phyloP scores from a whole-genome alignment of 306 rosid genomes.

The Luffa acutangula region DNA sequence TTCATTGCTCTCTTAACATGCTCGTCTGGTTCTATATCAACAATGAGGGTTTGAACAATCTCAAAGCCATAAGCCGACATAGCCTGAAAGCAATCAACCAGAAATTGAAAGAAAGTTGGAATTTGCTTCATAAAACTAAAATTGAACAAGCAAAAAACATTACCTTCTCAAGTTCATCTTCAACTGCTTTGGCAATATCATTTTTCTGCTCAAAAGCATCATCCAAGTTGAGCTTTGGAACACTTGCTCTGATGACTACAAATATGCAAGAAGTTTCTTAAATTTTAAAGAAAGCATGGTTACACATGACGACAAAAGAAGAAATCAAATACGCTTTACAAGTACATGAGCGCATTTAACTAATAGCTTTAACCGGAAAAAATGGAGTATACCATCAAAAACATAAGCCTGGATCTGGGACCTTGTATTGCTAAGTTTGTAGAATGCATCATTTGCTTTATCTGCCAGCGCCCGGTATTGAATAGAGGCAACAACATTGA shows the following conservation, averaged over 20 bases:
- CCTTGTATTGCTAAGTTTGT: constrained; percentile 87
- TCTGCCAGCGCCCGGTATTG: constrained; percentile 81
- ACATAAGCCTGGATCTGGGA: constrained; percentile 88
- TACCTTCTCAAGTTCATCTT: constrained; percentile 88
- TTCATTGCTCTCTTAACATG: constrained; percentile 95
- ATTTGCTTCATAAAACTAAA: neutral
- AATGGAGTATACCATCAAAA: constrained; percentile 58
- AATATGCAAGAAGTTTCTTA: neutral
- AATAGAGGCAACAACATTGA: constrained; percentile 83
- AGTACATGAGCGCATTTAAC: neutral
- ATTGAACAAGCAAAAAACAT: neutral
- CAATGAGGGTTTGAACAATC: constrained; percentile 86
- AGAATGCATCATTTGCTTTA: constrained; percentile 84
- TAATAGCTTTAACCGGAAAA: neutral
- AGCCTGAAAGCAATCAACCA: constrained; percentile 43
- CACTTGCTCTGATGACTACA: constrained; percentile 78
- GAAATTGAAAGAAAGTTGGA: neutral
- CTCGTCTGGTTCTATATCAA: constrained; percentile 82
- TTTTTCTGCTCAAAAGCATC: constrained; percentile 91
- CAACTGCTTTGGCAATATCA: constrained; percentile 87
- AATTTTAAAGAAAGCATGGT: neutral
- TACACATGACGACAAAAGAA: neutral
- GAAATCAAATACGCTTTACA: neutral
- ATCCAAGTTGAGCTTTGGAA: constrained; percentile 86
- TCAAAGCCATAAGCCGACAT: constrained; percentile 94